Base-by-base conservation (phyloP, 2,329 filamentous ascomycete species). In the Huntiella moniliformis region DNA sequence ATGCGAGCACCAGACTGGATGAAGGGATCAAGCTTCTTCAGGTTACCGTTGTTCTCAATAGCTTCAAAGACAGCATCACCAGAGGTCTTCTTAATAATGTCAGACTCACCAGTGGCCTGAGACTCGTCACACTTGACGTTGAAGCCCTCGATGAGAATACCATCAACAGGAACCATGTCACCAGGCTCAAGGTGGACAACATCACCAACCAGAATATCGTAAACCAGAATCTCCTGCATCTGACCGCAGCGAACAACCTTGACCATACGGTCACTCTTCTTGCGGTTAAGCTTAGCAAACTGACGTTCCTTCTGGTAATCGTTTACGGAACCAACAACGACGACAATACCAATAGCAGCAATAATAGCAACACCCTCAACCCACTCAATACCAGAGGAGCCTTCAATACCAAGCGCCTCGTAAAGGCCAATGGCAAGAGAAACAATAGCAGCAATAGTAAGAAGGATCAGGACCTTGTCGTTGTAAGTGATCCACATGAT, bases 401-500 rank as follows among this genome's bases (percentile, higher is more conserved):
- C 65, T 3, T 66, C 53, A 15, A 64, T 63, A 10, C 78, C 78
- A 56, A 83, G 79, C 0, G 78, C 80, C 58, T 85, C 78, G 58
- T 85, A 87, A 0, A 86, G 65, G 41, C 82, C 82, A 37, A 87
- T 70, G 4, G 76, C 79, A 38, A 87, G 67, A 38, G 81, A 85
- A 42, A 87, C 73, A 34, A 75, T 66, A 3, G 82, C 82, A 38
- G 82, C 82, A 42, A 72, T 65, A 0, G 78, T 81, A 46, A 85
- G 65, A 4, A 85, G 64, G 49, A 84, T 80, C 39, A 86, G 64
- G 3, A 87, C 78, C 58, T 86, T 87, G 67, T 87, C 82, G 61
- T 86, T 83, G 58, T 84, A 84, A 0, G 82, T 83, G 54, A 86
- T 81, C 81, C 81, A 86, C 61, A 83, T 80, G 37, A 87, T 65